Base-by-base conservation (phyloP, 139 green algal species). In the Volvox africanus region DNA sequence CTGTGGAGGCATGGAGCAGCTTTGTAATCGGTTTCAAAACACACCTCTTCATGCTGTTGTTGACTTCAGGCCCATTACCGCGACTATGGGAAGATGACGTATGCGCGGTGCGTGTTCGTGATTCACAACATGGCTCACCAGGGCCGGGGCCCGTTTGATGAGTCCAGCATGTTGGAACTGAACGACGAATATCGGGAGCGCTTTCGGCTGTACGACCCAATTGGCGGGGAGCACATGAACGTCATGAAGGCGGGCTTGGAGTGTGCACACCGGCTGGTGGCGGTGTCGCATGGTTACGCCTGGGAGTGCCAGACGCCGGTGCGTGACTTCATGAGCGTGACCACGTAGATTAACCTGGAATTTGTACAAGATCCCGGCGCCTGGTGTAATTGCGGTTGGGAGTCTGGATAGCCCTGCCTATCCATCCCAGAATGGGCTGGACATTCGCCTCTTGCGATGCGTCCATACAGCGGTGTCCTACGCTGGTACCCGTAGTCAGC, bases 221-320 rank as follows among this genome's bases (percentile, higher is more conserved):
- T 99, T 24, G 98, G 98, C 50, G 98, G 98, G 11, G 96, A 98
- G 96, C 97, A 99, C 97, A 99, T 99, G 97, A 99, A 99, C 93
- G 97, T 99, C 83, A 97, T 99, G 94, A 99, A 99, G 95, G 98
- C 97, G 1, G 98, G 97, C 20, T 89, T 99, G 86, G 96, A 97
- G 86, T 96, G 92, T 30, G 95, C 95, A 0, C 96, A 99, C 90
- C 96, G 97, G 84, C 89, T 99, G 37, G 94, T 99, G 26, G 97
- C 97, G 0, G 97, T 99, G 73, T 96, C 93, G 0, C 87, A 94
- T 67, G 96, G 97, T 50, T 99, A 99, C 93, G 97, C 98, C 9
- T 99, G 98, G 98, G 98, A 99, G 94, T 99, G 97, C 93, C 95
- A 99, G 92, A 99, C 98, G 33, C 76, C 62, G 61, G 91, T 93